phyloP scores from a whole-genome alignment of 1,284 basidiomycete genomes.

The Trichosporon sp. region DNA sequence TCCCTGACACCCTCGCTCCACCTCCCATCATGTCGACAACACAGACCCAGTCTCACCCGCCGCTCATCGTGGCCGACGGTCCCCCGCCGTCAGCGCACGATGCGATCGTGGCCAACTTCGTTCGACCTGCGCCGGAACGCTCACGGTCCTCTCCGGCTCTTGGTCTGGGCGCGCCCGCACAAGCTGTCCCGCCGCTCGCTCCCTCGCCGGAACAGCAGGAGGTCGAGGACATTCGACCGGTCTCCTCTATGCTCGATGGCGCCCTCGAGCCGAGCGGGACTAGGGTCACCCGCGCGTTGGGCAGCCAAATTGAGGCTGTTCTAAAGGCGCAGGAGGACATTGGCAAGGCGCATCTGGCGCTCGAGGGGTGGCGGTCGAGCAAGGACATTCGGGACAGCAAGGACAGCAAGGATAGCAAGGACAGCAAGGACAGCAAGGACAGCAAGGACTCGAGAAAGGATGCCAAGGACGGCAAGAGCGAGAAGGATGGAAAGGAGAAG shows the following conservation, averaged over 20 bases:
- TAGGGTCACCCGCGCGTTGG: slow-evolving; percentile 27
- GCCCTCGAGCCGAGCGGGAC: slow-evolving; percentile 29
- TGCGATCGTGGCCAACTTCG: slow-evolving; percentile 22
- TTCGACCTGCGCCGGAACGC: slow-evolving; percentile 16
- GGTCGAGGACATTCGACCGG: slow-evolving; percentile 1
- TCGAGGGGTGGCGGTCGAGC: slow-evolving; percentile 21
- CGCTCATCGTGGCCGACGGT: neutral
- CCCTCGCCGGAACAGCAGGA: neutral
- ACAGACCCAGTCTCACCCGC: neutral
- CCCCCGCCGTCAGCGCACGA: slow-evolving; percentile 26
- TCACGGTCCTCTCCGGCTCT: slow-evolving; percentile 6
- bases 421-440: neutral
- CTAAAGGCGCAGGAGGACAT: slow-evolving; percentile 31
- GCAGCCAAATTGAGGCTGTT: slow-evolving; percentile 29
- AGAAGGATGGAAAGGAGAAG: neutral
- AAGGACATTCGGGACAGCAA: no score
- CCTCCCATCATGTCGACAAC: neutral
- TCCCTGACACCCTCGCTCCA: neutral
- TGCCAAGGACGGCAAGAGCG: no score
- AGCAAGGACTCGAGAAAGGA: neutral
- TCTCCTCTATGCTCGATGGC: slow-evolving; percentile 25
- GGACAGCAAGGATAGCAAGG: no score
- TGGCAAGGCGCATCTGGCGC: slow-evolving; percentile 30
- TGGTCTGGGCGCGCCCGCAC: neutral
- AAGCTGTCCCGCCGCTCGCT: neutral